Percentiles rank a stretch among this genome's conserved stretches.
phyloP scores from a whole-genome alignment of 169 alveolate species.

The Perkinsus chesapeaki region DNA sequence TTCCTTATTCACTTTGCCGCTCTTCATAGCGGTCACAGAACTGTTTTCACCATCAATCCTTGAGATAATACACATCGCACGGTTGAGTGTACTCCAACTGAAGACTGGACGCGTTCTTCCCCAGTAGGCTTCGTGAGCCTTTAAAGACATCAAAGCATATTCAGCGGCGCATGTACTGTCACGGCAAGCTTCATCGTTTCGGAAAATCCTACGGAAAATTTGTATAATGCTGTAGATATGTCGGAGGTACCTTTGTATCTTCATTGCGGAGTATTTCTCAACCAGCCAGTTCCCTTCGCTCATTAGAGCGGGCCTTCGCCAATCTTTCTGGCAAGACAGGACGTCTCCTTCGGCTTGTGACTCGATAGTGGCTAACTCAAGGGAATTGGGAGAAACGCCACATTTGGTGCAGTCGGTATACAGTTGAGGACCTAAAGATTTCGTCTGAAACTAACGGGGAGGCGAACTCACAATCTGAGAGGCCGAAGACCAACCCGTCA shows the following conservation, averaged over 20 bases:
- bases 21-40: too few relatives aligned
- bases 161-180: background rate
- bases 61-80: background rate
- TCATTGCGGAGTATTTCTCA: background rate
- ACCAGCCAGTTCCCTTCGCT: background rate
- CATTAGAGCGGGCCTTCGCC: background rate
- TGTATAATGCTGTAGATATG: background rate
- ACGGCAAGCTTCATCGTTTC: background rate
- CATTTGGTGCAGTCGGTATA: background rate
- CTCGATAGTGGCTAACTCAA: background rate
- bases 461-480: background rate
- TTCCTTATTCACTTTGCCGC: too few relatives aligned
- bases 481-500: background rate
- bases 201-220: background rate
- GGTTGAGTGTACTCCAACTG: background rate
- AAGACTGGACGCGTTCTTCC: background rate
- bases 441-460: background rate
- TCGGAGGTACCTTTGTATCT: background rate
- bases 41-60: background rate
- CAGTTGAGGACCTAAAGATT: background rate
- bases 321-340: background rate
- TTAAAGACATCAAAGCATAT: background rate
- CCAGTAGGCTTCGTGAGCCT: background rate
- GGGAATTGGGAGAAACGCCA: background rate
- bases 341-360: background rate